These are phyloP conservation scores for Digitaria exilis DNA, from an alignment of 202 grass and related monocot species.

Conservation along the genomic window DNA sequence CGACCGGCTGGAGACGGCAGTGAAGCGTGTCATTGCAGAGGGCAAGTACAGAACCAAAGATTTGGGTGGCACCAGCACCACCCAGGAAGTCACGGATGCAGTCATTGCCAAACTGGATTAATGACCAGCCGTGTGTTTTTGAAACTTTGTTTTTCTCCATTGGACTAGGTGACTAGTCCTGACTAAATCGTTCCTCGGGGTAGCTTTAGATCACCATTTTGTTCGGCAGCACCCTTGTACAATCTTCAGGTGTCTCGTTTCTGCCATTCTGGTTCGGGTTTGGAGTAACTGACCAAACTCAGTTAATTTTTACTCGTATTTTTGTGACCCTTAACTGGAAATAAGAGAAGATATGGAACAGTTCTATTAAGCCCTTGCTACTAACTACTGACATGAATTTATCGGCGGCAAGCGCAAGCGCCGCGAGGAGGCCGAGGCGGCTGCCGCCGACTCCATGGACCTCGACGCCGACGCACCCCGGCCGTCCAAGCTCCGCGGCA, in stretches of 20 bases:
- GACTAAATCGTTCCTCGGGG: constrained; percentile 11
- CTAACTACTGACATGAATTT: background rate
- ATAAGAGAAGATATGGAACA: constrained; percentile 45
- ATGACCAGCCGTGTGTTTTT: background rate
- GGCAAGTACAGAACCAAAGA: constrained; percentile 80
- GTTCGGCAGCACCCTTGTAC: constrained; percentile 33
- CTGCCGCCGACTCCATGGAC: too few species aligned
- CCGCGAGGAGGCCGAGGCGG: too few species aligned
- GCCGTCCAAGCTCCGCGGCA: too few species aligned
- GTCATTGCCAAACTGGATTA: constrained; percentile 64
- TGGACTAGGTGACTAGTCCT: constrained; percentile 42
- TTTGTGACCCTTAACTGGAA: constrained; percentile 36
- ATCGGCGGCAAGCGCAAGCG: too few species aligned
- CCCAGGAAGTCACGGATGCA: constrained; percentile 73
- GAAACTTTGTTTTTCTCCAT: background rate
- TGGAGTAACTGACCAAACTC: constrained; percentile 30
- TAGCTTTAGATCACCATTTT: constrained; percentile 53
- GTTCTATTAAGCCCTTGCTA: background rate
- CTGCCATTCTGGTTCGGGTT: constrained; percentile 10
- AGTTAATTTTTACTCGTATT: background rate
- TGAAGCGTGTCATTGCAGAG: constrained; percentile 68
- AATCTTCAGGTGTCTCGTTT: constrained; percentile 13
- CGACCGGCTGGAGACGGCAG: constrained; percentile 67
- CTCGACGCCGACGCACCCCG: too few species aligned
- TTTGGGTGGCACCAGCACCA: constrained; percentile 75